These are phyloP conservation scores for Picochlorum sp. DNA, from an alignment of 139 green algal species.

Conservation along the genomic window DNA sequence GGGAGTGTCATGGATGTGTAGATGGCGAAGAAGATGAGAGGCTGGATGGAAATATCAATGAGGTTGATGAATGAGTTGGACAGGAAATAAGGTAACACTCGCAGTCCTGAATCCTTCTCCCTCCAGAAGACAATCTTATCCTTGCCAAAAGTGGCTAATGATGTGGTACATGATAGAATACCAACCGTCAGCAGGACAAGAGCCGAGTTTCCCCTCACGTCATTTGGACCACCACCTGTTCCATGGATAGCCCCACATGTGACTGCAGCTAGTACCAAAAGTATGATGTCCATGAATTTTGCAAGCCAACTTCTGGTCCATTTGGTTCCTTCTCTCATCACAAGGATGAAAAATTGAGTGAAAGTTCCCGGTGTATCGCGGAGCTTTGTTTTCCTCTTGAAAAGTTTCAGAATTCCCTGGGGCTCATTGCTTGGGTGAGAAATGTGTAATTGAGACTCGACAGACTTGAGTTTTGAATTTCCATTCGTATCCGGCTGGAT, in stretches of 20 bases:
- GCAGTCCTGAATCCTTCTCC: slow-evolving; percentile 32
- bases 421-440: no score
- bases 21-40: slow-evolving; percentile 40
- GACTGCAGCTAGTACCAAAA: slow-evolving; percentile 32
- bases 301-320: slow-evolving; percentile 28
- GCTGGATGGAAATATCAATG: slow-evolving; percentile 37
- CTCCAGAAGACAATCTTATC: slow-evolving; percentile 44
- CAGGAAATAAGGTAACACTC: slow-evolving; percentile 38
- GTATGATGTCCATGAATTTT: slow-evolving; percentile 38
- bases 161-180: slow-evolving; percentile 24
- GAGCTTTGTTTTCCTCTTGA: slow-evolving; percentile 9
- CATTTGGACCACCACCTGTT: slow-evolving; percentile 15
- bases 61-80: slow-evolving; percentile 25
- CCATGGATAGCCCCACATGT: slow-evolving; percentile 38
- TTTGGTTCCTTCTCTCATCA: slow-evolving; percentile 35
- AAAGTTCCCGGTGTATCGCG: slow-evolving; percentile 23
- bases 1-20: slow-evolving; percentile 45
- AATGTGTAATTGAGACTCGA: no score
- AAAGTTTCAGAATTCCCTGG: background rate
- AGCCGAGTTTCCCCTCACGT: slow-evolving; percentile 28
- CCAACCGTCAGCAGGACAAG: slow-evolving; percentile 36
- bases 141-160: slow-evolving; percentile 40
- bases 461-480: no score
- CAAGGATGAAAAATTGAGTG: slow-evolving; percentile 31
- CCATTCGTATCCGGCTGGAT: no score